A percentile compares a stretch with the other conserved stretches of the same genome.
These are phyloP conservation scores for Corymbia maculata DNA, from an alignment of 345 rosid species.

Conservation along the genomic window DNA sequence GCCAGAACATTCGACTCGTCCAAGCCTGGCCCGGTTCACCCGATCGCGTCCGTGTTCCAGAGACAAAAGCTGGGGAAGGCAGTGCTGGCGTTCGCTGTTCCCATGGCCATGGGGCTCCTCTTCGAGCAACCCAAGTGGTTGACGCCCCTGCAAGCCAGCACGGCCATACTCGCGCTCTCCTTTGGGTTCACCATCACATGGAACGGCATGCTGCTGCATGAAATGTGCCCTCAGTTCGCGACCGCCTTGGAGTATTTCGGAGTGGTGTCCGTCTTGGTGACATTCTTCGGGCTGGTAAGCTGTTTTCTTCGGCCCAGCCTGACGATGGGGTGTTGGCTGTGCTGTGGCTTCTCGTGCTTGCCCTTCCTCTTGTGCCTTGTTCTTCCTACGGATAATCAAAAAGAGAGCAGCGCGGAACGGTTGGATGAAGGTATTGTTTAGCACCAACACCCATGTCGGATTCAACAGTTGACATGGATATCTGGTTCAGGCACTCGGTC, in stretches of 20 bases:
- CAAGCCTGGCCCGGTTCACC: rapidly evolving
- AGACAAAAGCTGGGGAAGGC: not conserved
- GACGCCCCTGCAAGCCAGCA: not conserved
- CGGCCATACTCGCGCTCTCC: not conserved
- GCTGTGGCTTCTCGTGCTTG: not conserved
- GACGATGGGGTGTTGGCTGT: not conserved
- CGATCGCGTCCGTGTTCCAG: rapidly evolving
- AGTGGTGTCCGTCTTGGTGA: not conserved
- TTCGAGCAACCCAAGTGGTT: not conserved
- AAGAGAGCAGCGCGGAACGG: not conserved
- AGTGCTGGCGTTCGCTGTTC: too few species aligned
- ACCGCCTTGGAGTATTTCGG: not conserved
- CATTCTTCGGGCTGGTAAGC: not conserved
- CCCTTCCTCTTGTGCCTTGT: not conserved
- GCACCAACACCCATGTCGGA: not conserved
- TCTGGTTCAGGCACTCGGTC: not conserved
- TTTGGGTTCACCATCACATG: not conserved
- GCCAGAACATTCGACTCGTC: not conserved
- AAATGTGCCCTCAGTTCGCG: not conserved
- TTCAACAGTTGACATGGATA: not conserved
- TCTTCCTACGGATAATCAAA: rapidly evolving
- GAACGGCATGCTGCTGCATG: not conserved
- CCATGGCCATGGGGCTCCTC: too few species aligned
- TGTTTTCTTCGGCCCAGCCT: not conserved
- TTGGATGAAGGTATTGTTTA: rapidly evolving